Percentiles rank a stretch among this genome's conserved stretches.
Conservation (phyloP, 768 basidiomycete species). For the Kwoniella europaea region DNA sequence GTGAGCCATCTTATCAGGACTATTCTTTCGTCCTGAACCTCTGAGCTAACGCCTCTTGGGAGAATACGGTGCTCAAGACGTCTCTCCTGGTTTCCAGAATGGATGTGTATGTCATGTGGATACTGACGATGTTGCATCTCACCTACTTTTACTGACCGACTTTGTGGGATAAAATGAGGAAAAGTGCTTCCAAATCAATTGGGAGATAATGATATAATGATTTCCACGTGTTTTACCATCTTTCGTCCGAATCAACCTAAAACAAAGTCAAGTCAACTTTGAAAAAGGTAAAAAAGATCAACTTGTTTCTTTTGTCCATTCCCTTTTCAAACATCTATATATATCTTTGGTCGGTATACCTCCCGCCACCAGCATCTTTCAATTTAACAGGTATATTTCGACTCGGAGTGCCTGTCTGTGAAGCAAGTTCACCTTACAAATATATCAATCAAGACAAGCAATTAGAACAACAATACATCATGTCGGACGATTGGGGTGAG, state of each 20-base stretch:
- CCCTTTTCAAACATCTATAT: neutral
- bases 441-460: neutral
- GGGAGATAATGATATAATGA: neutral
- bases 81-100: no score
- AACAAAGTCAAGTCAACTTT: neutral
- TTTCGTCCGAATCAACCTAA: neutral
- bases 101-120: no score
- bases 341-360: neutral
- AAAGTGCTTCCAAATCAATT: slow-evolving; percentile 15
- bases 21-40: neutral
- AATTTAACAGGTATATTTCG: neutral
- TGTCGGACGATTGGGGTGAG: slow-evolving; percentile 55
- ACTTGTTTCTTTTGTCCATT: neutral
- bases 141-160: no score
- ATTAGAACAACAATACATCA: slow-evolving; percentile 13
- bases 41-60: no score
- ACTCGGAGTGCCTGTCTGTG: neutral
- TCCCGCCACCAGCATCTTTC: neutral
- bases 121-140: no score
- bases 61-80: no score
- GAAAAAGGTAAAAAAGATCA: neutral
- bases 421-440: neutral
- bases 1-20: slow-evolving; percentile 40
- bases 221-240: slow-evolving; percentile 3
- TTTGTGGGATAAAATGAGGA: slow-evolving; percentile 24